Evolutionary conservation across 768 basidiomycete species (phyloP), one percentile per base, ranked within the genome.

Genomic region (Tylopilus rubrobrunneus): DNA sequence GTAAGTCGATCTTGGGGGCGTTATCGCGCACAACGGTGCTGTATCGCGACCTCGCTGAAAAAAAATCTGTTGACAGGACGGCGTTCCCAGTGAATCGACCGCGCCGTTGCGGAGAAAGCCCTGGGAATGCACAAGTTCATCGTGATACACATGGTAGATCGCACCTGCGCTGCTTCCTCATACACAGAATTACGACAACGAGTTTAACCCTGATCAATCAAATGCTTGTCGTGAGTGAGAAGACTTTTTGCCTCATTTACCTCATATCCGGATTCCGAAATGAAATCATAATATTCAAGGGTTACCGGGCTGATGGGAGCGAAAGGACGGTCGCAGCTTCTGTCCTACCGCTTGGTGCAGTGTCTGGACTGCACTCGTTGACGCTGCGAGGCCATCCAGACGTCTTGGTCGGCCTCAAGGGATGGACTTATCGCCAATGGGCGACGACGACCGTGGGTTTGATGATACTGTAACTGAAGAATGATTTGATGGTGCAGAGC

Each of bases 71-170:
- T 43, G 19, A 39, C 54, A 89, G 87, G 74, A 77, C 12, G 77
- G 73, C 17, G 59, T 76, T 51, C 83, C 85, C 5, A 87, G 84
- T 54, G 65, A 76, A 59, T 86, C 87, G 5, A 77, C 57, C 28
- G 71, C 78, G 2, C 63, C 74, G 7, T 58, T 71, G 15, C 75
- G 80, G 55, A 82, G 73, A 71, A 89, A 89, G 58, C 87, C 87
- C 40, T 89, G 87, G 87, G 87, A 89, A 67, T 37, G 15, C 40
- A 19, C 51, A 36, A 42, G 34, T 27, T 33, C 44, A 57, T 57
- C 53, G 45, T 67, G 55, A 69, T 57, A 51, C 45, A 48, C 50
- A 56, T 46, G 56, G 44, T 56, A 55, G 62, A 61, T 49, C 39
- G 27, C n/a, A 28, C 42, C 28, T 51, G 17, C 7, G 33, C 36